Conservation (phyloP, 495 filamentous ascomycete species). For the Xylaria intraflava region DNA sequence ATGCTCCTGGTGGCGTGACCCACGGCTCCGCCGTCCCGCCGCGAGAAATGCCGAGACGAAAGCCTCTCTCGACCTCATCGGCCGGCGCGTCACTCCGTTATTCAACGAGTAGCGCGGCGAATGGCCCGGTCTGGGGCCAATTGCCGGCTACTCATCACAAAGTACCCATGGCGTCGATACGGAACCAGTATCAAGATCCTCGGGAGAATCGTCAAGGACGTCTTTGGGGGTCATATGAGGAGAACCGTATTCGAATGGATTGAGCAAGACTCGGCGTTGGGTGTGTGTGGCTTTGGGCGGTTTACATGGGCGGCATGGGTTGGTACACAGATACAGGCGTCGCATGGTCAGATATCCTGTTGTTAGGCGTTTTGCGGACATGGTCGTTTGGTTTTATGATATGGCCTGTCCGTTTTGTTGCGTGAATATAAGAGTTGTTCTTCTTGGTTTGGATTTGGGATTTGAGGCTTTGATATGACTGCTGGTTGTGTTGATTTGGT, state of each 20-base stretch:
- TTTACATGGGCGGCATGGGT: too few species aligned
- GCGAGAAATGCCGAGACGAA: background rate
- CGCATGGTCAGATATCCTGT: too few species aligned
- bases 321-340: too few species aligned
- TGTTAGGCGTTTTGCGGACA: background rate
- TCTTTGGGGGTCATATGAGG: background rate
- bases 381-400: background rate
- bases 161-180: background rate
- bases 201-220: background rate
- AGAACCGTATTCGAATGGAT: background rate
- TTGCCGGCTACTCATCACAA: background rate
- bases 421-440: background rate
- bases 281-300: background rate
- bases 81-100: background rate
- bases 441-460: background rate
- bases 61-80: background rate
- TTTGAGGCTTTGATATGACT: too few species aligned
- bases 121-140: background rate
- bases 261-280: background rate
- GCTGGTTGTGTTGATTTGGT: too few species aligned
- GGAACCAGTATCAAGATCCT: background rate
- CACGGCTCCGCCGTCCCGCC: background rate
- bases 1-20: background rate
- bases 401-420: background rate
- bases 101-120: background rate